A percentile compares a stretch with the other conserved stretches of the same genome.
phyloP scores from a whole-genome alignment of 306 rosid species.

The Trifolium dubium region DNA sequence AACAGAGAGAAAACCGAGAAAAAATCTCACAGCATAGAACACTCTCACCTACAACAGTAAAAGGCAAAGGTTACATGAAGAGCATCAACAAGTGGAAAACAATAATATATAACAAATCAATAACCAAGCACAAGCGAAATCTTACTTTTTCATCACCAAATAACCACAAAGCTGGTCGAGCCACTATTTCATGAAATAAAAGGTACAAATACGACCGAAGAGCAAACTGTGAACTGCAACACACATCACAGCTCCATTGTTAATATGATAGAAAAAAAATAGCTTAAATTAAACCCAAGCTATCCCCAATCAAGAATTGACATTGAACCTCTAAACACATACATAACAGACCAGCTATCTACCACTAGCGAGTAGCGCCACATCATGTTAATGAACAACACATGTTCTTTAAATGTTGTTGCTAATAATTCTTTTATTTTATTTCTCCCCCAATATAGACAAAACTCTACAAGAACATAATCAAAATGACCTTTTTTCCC shows the following conservation, averaged over 20 bases:
- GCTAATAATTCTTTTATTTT: neutral
- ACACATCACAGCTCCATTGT: conserved; percentile 26
- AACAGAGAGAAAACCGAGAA: conserved; percentile 86
- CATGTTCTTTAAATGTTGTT: neutral
- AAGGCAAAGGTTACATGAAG: conserved; percentile 44
- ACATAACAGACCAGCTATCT: neutral
- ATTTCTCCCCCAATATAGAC: neutral
- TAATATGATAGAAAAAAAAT: conserved; percentile 18
- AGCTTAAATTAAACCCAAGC: conserved; percentile 9
- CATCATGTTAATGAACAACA: neutral
- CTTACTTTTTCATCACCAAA: conserved; percentile 84
- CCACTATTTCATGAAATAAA: conserved; percentile 88
- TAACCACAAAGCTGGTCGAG: conserved; percentile 82
- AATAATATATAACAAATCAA: conserved; percentile 11
- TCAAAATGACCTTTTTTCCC: neutral
- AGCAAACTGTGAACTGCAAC: conserved; percentile 94
- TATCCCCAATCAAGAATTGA: neutral
- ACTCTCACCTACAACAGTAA: conserved; percentile 75
- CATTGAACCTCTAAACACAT: neutral
- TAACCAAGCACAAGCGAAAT: conserved; percentile 11
- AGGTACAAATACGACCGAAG: conserved; percentile 92
- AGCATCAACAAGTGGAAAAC: conserved; percentile 6
- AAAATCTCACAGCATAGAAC: conserved; percentile 86
- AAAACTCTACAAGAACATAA: neutral
- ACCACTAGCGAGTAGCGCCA: neutral